Percentiles rank a stretch among this genome's conserved stretches.
Evolutionary conservation across 2,329 filamentous ascomycete species (phyloP).

Genomic region (Fusarium liriodendri): DNA sequence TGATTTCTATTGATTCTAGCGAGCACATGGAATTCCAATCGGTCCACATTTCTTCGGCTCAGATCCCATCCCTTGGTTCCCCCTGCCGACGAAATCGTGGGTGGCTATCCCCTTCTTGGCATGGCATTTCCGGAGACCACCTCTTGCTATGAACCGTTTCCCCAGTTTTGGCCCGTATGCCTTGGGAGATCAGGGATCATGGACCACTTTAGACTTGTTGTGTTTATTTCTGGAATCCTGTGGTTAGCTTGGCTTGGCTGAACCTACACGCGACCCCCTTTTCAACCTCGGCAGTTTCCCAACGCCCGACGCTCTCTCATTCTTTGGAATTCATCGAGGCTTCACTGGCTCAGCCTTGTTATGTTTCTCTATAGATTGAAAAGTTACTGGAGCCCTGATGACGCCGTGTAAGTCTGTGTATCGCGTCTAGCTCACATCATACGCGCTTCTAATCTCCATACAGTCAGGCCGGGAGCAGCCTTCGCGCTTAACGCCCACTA

Average conservation of each 20-base stretch:
- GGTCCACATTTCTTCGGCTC: neutral
- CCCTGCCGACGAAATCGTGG: neutral
- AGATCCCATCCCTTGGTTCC: neutral
- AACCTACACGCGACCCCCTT: neutral
- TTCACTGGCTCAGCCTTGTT: neutral
- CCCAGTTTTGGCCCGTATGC: neutral
- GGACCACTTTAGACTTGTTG: neutral
- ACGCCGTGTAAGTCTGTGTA: neutral
- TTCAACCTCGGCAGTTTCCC: neutral
- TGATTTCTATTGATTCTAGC: neutral
- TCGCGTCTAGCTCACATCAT: neutral
- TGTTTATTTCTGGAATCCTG: neutral
- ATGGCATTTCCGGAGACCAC: neutral
- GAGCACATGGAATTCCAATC: neutral
- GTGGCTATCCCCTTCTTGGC: neutral
- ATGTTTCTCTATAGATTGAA: neutral
- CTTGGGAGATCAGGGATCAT: neutral
- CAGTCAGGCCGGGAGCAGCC: neutral
- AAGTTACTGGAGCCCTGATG: neutral
- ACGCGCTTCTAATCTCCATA: neutral
- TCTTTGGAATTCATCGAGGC: neutral
- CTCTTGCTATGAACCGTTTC: neutral
- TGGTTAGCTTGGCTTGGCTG: neutral
- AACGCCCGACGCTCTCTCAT: neutral
- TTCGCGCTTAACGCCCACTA: neutral